Conservation (phyloP, 305 asterid species). For the Solanum aculeatissimum region DNA sequence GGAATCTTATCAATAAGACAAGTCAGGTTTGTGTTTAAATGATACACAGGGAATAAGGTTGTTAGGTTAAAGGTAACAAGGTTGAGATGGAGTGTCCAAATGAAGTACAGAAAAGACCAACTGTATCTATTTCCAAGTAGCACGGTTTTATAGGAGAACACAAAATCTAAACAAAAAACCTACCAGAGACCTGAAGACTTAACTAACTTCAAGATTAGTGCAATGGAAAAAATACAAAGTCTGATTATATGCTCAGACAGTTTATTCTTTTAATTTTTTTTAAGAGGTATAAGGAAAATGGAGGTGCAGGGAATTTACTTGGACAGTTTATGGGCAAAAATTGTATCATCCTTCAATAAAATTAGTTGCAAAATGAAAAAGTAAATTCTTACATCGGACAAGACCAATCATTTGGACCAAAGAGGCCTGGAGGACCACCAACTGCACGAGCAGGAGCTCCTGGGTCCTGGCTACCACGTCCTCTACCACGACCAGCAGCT, state of each 20-base stretch:
- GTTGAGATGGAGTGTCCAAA: no score
- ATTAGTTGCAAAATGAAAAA: neutral
- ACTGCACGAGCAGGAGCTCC: constrained; percentile 54
- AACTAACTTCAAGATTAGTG: neutral
- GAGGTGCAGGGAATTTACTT: neutral
- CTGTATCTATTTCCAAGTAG: neutral
- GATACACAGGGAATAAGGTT: no score
- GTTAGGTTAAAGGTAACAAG: no score
- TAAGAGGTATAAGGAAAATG: neutral
- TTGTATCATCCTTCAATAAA: neutral
- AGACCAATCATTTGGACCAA: constrained; percentile 98
- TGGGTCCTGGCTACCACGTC: constrained; percentile 53
- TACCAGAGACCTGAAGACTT: neutral
- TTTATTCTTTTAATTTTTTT: neutral
- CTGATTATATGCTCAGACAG: neutral
- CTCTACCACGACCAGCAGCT: constrained; percentile 88
- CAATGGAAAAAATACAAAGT: neutral
- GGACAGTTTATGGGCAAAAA: neutral
- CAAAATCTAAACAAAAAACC: neutral
- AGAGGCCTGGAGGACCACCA: constrained; percentile 74
- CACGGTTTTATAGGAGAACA: neutral
- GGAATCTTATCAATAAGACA: no score
- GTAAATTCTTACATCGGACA: constrained; percentile 77
- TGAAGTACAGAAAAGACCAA: neutral
- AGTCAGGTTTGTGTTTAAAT: no score